Percentiles rank a stretch among this genome's conserved stretches.
Evolutionary conservation across 2,329 filamentous ascomycete species (phyloP).

Genomic region (Aaosphaeria pasadenensis): DNA sequence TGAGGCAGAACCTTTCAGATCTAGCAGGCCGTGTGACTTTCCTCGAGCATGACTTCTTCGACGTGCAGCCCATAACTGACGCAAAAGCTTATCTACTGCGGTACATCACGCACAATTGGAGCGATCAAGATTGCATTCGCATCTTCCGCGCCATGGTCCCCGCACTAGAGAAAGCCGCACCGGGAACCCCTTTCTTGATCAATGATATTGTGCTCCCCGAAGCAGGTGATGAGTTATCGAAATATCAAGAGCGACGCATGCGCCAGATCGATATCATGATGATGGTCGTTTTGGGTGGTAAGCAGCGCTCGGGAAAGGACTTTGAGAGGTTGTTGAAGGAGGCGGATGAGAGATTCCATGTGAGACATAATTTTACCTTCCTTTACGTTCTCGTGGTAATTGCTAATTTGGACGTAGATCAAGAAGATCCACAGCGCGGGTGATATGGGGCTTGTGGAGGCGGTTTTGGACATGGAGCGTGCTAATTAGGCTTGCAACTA

Average conservation of each 20-base stretch:
- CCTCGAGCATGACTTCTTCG: conserved; percentile 35
- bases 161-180: conserved; percentile 24
- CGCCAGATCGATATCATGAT: conserved; percentile 21
- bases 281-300: conserved; percentile 13
- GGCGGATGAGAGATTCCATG: conserved; percentile 1
- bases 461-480: too few relatives aligned
- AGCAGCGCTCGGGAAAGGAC: conserved; percentile 1
- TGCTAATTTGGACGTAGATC: too few relatives aligned
- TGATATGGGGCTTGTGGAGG: too few relatives aligned
- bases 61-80: conserved; percentile 25
- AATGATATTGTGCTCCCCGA: conserved; percentile 32
- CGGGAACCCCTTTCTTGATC: conserved; percentile 28
- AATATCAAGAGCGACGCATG: conserved; percentile 11
- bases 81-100: conserved; percentile 34
- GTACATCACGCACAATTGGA: conserved; percentile 40
- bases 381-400: too few relatives aligned
- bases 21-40: conserved; percentile 19
- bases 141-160: conserved; percentile 35
- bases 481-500: too few relatives aligned
- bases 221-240: conserved; percentile 2
- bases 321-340: conserved; percentile 1
- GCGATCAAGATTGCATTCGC: conserved; percentile 33
- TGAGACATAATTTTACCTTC: too few relatives aligned
- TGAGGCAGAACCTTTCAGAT: not conserved
- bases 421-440: too few relatives aligned